These are phyloP conservation scores for Theileria orientalis DNA, from an alignment of 169 alveolate species.

Conservation along the genomic window DNA sequence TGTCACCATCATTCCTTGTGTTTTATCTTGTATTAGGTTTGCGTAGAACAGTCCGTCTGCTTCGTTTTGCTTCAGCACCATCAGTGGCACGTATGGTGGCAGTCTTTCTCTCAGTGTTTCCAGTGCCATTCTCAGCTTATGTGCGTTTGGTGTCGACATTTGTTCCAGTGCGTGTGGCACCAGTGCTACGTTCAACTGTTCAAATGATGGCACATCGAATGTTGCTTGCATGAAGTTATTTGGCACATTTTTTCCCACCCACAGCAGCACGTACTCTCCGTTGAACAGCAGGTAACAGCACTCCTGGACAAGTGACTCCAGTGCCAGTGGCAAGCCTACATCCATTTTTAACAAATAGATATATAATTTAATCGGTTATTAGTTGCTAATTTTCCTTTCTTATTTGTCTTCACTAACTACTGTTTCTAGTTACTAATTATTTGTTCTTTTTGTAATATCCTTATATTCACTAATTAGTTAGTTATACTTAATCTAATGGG, in stretches of 20 bases:
- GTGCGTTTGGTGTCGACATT: conserved; percentile 69
- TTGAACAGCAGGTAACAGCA: conserved; percentile 85
- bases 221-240: conserved; percentile 79
- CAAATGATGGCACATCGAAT: conserved; percentile 78
- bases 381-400: neutral
- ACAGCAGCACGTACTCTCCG: conserved; percentile 83
- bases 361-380: conserved; percentile 49
- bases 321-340: conserved; percentile 71
- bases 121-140: conserved; percentile 67
- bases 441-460: no score
- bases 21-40: conserved; percentile 70
- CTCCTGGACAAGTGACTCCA: conserved; percentile 80
- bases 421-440: conserved; percentile 60
- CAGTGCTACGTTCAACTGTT: conserved; percentile 75
- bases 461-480: no score
- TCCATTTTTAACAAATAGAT: conserved; percentile 1
- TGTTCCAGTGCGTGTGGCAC: conserved; percentile 77
- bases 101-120: conserved; percentile 67
- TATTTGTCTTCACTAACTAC: neutral
- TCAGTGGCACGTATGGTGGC: conserved; percentile 72
- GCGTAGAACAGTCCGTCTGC: conserved; percentile 73
- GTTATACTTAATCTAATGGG: no score
- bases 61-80: conserved; percentile 78
- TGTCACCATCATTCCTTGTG: conserved; percentile 78
- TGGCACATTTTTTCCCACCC: conserved; percentile 85